Base-by-base conservation (phyloP, 2,329 filamentous ascomycete species). In the Aureobasidium sp. region DNA sequence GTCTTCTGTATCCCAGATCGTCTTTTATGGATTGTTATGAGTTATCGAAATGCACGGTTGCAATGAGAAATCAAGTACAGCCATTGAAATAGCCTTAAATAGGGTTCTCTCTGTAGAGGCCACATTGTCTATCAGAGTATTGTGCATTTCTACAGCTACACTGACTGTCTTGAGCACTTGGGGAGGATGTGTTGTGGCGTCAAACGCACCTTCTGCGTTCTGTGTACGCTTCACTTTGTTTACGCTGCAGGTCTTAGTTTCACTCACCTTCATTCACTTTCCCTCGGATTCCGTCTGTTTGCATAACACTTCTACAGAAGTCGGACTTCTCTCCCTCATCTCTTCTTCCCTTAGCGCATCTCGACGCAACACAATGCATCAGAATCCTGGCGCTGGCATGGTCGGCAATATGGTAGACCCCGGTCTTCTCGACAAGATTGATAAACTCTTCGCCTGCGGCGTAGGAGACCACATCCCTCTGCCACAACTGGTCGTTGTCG, bases 401-500 rank as follows among this genome's bases (percentile, higher is more conserved):
- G 8, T 32, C 32, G 29, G 26, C 46, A 60, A 46, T n/a, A 60
- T 51, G 29, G 46, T 51, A 8, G 51, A 63, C 27, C 52, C 66
- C 12, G n/a, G 48, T 13, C 70, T 87, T 1, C 75, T 86, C 7
- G 78, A 84, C 48, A 76, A 78, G 0, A 80, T 83, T 20, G 80
- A 85, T 66, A 75, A 76, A 2, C 72, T 87, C 0, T 78, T 81
- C 8, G 75, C 76, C 1, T 76, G 78, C 6, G 81, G 82, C 2
- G 66, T 76, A 10, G 71, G 67, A 23, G 69, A 73, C 8, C 64
- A 70, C 10, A 64, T 71, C 6, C 63, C 65, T 4, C 66, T 76
- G 1, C 71, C 75, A 5, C 68, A 71, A 52, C 66, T 72, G 41
- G 78, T 87, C 9, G 83, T 86, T 5, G 80, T 83, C n/a, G 84